Conservation (phyloP, 768 basidiomycete species). For the Clavulina sp. region DNA sequence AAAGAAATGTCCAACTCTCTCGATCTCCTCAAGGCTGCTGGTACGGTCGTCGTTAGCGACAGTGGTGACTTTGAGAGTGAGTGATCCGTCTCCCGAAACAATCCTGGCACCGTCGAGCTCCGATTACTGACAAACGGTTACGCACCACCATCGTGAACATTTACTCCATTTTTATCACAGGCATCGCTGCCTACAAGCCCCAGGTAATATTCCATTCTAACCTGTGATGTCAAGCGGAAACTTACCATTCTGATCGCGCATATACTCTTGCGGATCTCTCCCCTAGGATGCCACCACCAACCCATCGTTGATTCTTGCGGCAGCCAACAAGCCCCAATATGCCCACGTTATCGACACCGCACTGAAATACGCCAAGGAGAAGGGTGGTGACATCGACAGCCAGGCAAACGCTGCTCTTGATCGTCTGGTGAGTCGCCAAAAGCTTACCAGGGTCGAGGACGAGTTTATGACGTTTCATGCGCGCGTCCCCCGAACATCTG, state of each 20-base stretch:
- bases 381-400: conserved; percentile 58
- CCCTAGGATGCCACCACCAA: conserved; percentile 91
- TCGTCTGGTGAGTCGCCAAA: conserved; percentile 47
- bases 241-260: background rate
- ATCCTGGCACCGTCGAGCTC: background rate
- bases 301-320: conserved; percentile 68
- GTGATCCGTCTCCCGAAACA: conserved; percentile 12
- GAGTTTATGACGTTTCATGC: background rate
- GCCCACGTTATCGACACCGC: conserved; percentile 61
- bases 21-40: conserved; percentile 62
- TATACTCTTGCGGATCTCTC: background rate
- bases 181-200: conserved; percentile 93
- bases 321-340: conserved; percentile 81
- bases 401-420: conserved; percentile 72
- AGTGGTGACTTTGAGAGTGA: conserved; percentile 86
- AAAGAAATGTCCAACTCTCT: conserved; percentile 20
- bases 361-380: conserved; percentile 54
- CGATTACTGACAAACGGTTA: background rate
- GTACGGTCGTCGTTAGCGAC: conserved; percentile 94
- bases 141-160: background rate
- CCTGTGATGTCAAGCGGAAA: no score
- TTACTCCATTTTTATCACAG: conserved; percentile 23
- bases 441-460: background rate
- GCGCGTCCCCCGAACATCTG: background rate
- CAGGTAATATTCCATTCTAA: conserved; percentile 33